Evolutionary conservation across 2,329 filamentous ascomycete species (phyloP).

Genomic region (Hypoxylon sp.): DNA sequence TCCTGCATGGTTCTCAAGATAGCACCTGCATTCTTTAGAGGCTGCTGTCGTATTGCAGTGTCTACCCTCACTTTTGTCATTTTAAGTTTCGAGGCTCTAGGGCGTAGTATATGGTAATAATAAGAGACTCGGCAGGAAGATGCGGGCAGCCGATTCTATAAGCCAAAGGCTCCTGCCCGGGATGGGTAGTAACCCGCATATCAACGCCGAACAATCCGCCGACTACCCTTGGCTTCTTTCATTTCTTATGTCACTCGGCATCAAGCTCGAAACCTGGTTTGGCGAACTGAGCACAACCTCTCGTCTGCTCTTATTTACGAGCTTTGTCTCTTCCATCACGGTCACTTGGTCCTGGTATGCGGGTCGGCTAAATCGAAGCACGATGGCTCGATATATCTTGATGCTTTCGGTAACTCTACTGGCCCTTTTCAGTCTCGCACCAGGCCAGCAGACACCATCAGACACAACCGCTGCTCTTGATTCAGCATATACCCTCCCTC

Average conservation of each 20-base stretch:
- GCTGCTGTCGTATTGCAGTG: background rate
- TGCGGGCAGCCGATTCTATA: constrained; percentile 24
- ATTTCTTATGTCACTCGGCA: constrained; percentile 36
- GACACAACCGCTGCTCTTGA: constrained; percentile 12
- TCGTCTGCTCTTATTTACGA: constrained; percentile 44
- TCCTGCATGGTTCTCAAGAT: background rate
- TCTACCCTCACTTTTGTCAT: background rate
- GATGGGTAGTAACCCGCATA: constrained; percentile 20
- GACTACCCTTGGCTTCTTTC: constrained; percentile 34
- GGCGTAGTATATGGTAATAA: constrained; percentile 11
- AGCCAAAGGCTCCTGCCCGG: constrained; percentile 22
- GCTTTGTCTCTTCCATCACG: constrained; percentile 41
- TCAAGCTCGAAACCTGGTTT: constrained; percentile 42
- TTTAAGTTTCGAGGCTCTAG: constrained; percentile 2
- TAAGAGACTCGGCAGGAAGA: constrained; percentile 10
- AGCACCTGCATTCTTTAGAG: background rate
- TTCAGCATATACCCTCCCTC: constrained; percentile 23
- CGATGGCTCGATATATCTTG: constrained; percentile 36
- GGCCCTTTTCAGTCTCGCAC: constrained; percentile 23
- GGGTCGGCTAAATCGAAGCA: constrained; percentile 28
- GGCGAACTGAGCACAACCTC: constrained; percentile 39
- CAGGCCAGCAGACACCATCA: constrained; percentile 19
- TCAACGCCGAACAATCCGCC: constrained; percentile 28
- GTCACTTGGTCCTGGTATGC: constrained; percentile 39
- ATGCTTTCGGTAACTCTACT: constrained; percentile 24